A percentile compares a stretch with the other conserved stretches of the same genome.
Conservation (phyloP, 1,139 yeast genomes). For the Candida sanyaensis region DNA sequence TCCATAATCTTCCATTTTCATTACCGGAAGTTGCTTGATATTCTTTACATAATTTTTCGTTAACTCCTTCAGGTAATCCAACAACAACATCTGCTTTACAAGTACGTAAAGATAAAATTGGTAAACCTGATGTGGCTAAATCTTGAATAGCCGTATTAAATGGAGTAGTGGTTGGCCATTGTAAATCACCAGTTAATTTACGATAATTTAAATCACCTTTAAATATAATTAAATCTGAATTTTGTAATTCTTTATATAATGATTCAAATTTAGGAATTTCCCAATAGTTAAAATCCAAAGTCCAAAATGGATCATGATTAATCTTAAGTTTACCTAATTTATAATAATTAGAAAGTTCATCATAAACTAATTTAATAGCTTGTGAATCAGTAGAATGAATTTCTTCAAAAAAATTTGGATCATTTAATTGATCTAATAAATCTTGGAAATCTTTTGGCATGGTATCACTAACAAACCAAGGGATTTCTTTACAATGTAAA, state of each 20-base stretch:
- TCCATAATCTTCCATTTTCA: slow-evolving; percentile 76
- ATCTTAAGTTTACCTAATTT: slow-evolving; percentile 53
- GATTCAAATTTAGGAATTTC: slow-evolving; percentile 50
- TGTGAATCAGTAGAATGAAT: slow-evolving; percentile 28
- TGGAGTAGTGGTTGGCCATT: slow-evolving; percentile 82
- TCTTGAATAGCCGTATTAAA: slow-evolving; percentile 71
- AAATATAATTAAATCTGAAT: slow-evolving; percentile 73
- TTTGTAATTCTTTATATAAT: slow-evolving; percentile 46
- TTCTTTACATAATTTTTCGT: slow-evolving; percentile 60
- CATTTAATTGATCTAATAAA: slow-evolving; percentile 59
- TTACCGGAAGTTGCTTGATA: slow-evolving; percentile 58
- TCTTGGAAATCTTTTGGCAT: slow-evolving; percentile 75
- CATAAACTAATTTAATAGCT: slow-evolving; percentile 44
- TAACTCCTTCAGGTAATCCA: slow-evolving; percentile 73
- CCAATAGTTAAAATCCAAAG: slow-evolving; percentile 74
- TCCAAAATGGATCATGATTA: slow-evolving; percentile 82
- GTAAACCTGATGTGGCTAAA: slow-evolving; percentile 61
- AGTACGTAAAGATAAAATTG: slow-evolving; percentile 77
- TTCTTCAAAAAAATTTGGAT: slow-evolving; percentile 53
- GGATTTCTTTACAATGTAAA: slow-evolving; percentile 86
- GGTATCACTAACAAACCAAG: slow-evolving; percentile 98
- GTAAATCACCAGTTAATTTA: slow-evolving; percentile 86
- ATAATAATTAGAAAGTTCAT: slow-evolving; percentile 50
- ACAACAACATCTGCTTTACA: slow-evolving; percentile 97
- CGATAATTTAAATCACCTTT: slow-evolving; percentile 97